Evolutionary conservation across 306 rosid genomes (phyloP).

Genomic region (barrel medic (Medicago truncatula)): DNA sequence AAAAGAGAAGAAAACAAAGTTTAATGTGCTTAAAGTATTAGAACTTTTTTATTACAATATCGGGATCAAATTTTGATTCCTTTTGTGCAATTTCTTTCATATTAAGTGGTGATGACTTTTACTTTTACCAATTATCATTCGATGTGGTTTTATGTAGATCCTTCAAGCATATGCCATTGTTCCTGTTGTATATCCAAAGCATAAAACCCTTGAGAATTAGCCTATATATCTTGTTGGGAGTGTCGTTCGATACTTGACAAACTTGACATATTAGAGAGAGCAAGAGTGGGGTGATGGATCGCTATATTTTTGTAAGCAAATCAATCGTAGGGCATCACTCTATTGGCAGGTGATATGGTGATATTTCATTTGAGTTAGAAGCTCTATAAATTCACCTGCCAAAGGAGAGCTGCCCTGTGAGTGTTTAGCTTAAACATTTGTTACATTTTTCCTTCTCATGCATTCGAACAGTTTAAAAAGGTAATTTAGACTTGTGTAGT

Average conservation of each 20-base stretch:
- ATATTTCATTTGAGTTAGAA: background rate
- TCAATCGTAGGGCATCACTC: conserved; percentile 40
- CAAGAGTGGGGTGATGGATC: background rate
- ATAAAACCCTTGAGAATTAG: conserved; percentile 20
- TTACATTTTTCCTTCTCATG: background rate
- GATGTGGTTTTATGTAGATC: background rate
- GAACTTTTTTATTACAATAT: too few relatives aligned
- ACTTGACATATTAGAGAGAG: background rate
- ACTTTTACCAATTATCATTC: too few relatives aligned
- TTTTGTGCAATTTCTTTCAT: too few relatives aligned
- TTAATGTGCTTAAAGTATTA: too few relatives aligned
- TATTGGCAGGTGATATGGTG: conserved; percentile 35
- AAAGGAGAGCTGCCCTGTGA: conserved; percentile 53
- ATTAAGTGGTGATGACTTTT: too few relatives aligned
- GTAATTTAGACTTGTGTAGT: too few relatives aligned
- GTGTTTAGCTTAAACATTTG: conserved; percentile 40
- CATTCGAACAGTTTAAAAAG: too few relatives aligned
- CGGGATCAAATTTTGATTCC: too few relatives aligned
- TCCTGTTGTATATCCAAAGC: conserved; percentile 42
- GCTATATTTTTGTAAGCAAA: conserved; percentile 35
- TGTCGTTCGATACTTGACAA: conserved; percentile 7
- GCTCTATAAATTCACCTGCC: conserved; percentile 18
- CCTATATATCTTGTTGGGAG: conserved; percentile 43
- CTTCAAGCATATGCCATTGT: conserved; percentile 26
- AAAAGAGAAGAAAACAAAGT: too few relatives aligned